phyloP scores from a whole-genome alignment of 352 stramenopile species.

The Paralagenidium karlingii region DNA sequence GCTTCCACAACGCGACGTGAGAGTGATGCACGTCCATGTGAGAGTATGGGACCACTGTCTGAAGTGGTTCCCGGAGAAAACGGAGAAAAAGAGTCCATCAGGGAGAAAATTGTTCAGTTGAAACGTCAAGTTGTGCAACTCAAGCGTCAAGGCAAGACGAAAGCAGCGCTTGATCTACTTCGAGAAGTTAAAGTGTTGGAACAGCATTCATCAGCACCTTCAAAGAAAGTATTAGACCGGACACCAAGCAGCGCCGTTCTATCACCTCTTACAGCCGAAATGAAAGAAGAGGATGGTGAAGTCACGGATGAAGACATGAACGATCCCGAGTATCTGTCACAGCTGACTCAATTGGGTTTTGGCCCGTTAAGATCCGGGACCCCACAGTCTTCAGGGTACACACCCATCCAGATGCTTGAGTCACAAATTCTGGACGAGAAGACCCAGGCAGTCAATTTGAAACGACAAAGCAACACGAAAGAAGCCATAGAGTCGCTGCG shows the following conservation, averaged over 20 bases:
- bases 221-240: no score
- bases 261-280: no score
- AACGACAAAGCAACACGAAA: constrained; percentile 1
- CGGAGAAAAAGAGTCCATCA: no score
- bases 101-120: no score
- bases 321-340: constrained; percentile 28
- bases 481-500: not conserved
- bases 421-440: constrained; percentile 20
- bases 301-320: constrained; percentile 48
- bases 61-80: no score
- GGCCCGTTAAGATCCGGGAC: no score
- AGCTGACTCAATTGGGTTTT: constrained; percentile 27
- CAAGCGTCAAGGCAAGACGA: constrained; percentile 43
- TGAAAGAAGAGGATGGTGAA: constrained; percentile 22
- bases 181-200: constrained; percentile 49
- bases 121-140: constrained; percentile 35
- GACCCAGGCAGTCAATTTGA: constrained; percentile 2
- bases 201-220: no score
- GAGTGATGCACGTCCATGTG: no score
- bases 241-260: no score
- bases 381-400: no score
- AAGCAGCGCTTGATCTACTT: constrained; percentile 38
- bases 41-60: no score
- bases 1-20: no score
- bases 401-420: constrained; percentile 12